phyloP scores from a whole-genome alignment of 805 yeast genomes.

The Jamesozyma jinghongensis region DNA sequence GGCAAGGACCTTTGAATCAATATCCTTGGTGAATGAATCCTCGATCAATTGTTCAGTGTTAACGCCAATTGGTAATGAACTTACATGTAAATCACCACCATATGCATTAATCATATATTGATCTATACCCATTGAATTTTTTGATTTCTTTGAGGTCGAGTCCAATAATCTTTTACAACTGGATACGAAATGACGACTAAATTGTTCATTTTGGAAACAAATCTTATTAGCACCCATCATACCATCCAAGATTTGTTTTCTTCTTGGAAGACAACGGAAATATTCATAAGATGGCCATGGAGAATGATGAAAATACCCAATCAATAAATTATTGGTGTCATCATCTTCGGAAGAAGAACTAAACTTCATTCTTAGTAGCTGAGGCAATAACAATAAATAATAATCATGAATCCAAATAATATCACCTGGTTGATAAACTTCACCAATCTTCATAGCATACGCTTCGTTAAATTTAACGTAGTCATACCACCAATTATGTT shows the following conservation, averaged over 20 bases:
- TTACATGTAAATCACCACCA: constrained; percentile 68
- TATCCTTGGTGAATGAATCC: constrained; percentile 39
- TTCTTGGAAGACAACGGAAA: constrained; percentile 77
- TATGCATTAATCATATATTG: constrained; percentile 47
- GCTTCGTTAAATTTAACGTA: constrained; percentile 88
- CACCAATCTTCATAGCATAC: constrained; percentile 67
- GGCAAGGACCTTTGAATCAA: constrained; percentile 56
- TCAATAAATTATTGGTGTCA: constrained; percentile 39
- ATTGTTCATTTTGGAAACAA: constrained; percentile 78
- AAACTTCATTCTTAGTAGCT: constrained; percentile 65
- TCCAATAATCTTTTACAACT: constrained; percentile 86
- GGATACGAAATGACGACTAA: constrained; percentile 83
- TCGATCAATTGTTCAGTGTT: constrained; percentile 60
- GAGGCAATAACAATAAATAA: constrained; percentile 73
- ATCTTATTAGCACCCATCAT: constrained; percentile 82
- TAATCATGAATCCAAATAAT: constrained; percentile 90
- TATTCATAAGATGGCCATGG: constrained; percentile 97
- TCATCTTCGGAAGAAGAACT: constrained; percentile 2
- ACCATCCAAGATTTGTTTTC: constrained; percentile 79
- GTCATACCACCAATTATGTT: constrained; percentile 75
- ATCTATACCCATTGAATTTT: constrained; percentile 22
- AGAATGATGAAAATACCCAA: constrained; percentile 74
- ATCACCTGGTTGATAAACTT: constrained; percentile 78
- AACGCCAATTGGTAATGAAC: constrained; percentile 81
- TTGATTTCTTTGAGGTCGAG: constrained; percentile 45